Evolutionary conservation across 2,329 filamentous ascomycete species (phyloP).

Genomic region (Hymenoscyphus infarciens): DNA sequence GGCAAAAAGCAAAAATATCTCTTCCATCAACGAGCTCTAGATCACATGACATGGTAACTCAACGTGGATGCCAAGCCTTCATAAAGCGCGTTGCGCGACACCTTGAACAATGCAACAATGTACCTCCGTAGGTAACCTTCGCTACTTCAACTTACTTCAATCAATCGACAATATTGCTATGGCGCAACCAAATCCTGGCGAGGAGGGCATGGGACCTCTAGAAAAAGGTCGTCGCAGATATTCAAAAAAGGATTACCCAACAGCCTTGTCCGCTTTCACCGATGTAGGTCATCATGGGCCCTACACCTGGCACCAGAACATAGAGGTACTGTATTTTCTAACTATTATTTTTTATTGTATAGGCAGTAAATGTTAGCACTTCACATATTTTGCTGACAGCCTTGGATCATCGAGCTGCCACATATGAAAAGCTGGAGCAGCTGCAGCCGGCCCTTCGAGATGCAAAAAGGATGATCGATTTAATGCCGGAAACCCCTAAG

Average conservation of each 20-base stretch:
- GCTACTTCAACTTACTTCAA: neutral
- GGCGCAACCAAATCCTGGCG: slow-evolving; percentile 15
- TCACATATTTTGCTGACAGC: slow-evolving; percentile 30
- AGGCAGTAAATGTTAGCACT: slow-evolving; percentile 30
- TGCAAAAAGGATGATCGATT: slow-evolving; percentile 35
- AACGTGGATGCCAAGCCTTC: no score
- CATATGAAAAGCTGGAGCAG: slow-evolving; percentile 34
- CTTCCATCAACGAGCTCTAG: no score
- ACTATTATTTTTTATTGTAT: neutral
- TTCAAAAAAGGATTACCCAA: slow-evolving; percentile 29
- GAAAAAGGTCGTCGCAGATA: slow-evolving; percentile 32
- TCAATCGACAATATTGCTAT: slow-evolving; percentile 8
- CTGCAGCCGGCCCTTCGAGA: slow-evolving; percentile 32
- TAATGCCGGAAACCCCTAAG: slow-evolving; percentile 32
- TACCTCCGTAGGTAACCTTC: no score
- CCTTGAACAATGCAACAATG: neutral
- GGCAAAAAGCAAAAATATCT: no score
- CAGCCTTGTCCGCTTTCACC: slow-evolving; percentile 17
- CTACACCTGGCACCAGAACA: neutral
- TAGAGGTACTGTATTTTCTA: slow-evolving; percentile 1
- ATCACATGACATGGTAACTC: no score
- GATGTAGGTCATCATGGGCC: slow-evolving; percentile 12
- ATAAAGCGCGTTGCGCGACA: neutral
- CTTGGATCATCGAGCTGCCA: slow-evolving; percentile 36
- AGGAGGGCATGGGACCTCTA: slow-evolving; percentile 28